These are phyloP conservation scores for Aspergillus novofumigatus DNA, from an alignment of 2,329 filamentous ascomycete genomes.

Conservation along the genomic window DNA sequence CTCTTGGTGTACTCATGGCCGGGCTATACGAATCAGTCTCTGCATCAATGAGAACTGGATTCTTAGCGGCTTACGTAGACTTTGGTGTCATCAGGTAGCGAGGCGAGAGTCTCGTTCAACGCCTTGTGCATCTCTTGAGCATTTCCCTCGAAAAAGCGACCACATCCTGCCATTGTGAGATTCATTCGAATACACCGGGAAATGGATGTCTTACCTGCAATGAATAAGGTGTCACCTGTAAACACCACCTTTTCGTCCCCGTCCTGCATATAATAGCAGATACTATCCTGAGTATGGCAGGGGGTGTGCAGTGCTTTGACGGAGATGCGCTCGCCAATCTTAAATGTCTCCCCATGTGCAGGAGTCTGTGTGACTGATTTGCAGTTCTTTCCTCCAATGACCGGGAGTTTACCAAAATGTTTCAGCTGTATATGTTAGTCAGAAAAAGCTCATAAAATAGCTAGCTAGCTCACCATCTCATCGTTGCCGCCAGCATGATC, in stretches of 20 bases:
- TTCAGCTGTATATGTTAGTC: constrained; percentile 45
- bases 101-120: constrained; percentile 76
- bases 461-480: constrained; percentile 58
- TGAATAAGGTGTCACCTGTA: constrained; percentile 94
- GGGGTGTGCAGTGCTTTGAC: constrained; percentile 91
- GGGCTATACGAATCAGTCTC: constrained; percentile 51
- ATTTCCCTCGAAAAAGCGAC: constrained; percentile 91
- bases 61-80: constrained; percentile 65
- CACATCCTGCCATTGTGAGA: constrained; percentile 61
- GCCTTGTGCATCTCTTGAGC: constrained; percentile 89
- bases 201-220: constrained; percentile 59
- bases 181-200: constrained; percentile 5
- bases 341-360: constrained; percentile 69
- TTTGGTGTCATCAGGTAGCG: constrained; percentile 82
- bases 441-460: background rate
- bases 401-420: constrained; percentile 59
- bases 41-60: background rate
- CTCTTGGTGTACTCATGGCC: constrained; percentile 98
- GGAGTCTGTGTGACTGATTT: constrained; percentile 74
- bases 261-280: constrained; percentile 91
- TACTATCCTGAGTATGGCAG: constrained; percentile 97
- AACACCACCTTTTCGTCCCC: constrained; percentile 72
- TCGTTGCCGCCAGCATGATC: constrained; percentile 93
- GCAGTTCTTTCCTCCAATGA: constrained; percentile 88
- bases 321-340: constrained; percentile 71